Conservation (phyloP, 2,329 filamentous ascomycete species). For the Aspergillus novofumigatus region DNA sequence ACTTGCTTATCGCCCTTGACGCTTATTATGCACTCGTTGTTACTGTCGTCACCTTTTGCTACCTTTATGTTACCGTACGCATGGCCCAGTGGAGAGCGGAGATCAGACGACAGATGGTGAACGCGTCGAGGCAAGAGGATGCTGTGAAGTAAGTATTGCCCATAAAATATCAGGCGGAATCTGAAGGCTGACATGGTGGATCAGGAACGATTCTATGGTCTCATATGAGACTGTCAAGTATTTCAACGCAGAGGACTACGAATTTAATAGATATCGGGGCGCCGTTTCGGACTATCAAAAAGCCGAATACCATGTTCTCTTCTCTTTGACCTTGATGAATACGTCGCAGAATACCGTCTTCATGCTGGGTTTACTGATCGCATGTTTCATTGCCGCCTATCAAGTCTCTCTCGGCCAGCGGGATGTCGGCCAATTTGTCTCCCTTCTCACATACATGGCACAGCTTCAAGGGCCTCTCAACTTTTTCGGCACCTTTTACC, state of each 20-base stretch:
- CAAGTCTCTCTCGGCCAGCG: slow-evolving; percentile 66
- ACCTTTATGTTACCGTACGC: slow-evolving; percentile 92
- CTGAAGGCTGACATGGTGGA: slow-evolving; percentile 1
- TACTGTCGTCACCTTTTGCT: slow-evolving; percentile 87
- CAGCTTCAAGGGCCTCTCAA: slow-evolving; percentile 78
- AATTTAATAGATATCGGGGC: slow-evolving; percentile 67
- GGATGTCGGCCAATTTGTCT: slow-evolving; percentile 67
- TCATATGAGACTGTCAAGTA: slow-evolving; percentile 97
- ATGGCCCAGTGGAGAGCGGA: slow-evolving; percentile 92
- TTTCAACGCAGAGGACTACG: slow-evolving; percentile 78
- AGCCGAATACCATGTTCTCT: slow-evolving; percentile 71
- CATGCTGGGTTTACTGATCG: slow-evolving; percentile 68
- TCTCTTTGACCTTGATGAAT: slow-evolving; percentile 75
- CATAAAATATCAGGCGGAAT: background rate
- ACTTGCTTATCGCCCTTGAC: slow-evolving; percentile 75
- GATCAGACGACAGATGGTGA: slow-evolving; percentile 88
- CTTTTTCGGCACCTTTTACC: slow-evolving; percentile 92
- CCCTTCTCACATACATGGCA: slow-evolving; percentile 70
- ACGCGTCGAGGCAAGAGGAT: slow-evolving; percentile 89
- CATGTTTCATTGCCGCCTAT: slow-evolving; percentile 70
- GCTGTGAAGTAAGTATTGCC: slow-evolving; percentile 69
- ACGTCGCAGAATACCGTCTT: slow-evolving; percentile 77
- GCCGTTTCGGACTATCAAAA: slow-evolving; percentile 68
- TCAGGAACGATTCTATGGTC: slow-evolving; percentile 87
- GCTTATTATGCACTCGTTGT: slow-evolving; percentile 87